Evolutionary conservation across 2,329 filamentous ascomycete genomes (phyloP), one percentile per base, ranked within the genome.

Genomic region (Exophiala oligosperma): DNA sequence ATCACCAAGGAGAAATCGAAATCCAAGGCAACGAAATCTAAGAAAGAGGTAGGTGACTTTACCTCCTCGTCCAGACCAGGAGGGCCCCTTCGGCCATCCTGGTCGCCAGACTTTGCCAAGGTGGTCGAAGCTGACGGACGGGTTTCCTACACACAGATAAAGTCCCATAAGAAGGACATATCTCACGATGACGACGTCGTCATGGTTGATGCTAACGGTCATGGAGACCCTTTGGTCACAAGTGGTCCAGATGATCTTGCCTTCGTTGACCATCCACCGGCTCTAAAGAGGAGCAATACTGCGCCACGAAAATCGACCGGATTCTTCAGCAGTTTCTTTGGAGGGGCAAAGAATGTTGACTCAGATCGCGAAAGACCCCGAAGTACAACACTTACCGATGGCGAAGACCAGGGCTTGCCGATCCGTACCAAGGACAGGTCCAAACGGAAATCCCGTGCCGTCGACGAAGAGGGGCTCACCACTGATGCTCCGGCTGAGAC

Each of bases 321-420:
- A 56, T 81, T 83, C 23, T 72, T 86, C 14, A 82, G 84, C 74
- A 81, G 82, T n/a, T 76, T 91, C 4, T 85, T 92, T 64, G 84
- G 84, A 51, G 83, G 84, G 29, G 71, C 87, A 12, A 74, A 77
- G 80, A 44, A 68, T 71, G 51, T 46, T 23, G 62, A 57, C 3
- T 48, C 48, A 12, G 54, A 61, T 7, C 48, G 54, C 35, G 52
- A 66, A 67, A 51, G 70, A 71, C 54, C 62, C 67, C 49, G 63
- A 48, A 63, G 59, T 37, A 49, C 52, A 9, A 62, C 57, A 4
- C 49, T 64, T 32, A 68, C 65, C 4, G 66, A 68, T 53, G 62
- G 49, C 26, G 64, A 68, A 46, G 64, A 66, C 44, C 49, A 57
- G 23, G 51, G 46, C 14, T 53, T 65, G 12, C 65, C 64, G 5